Evolutionary conservation across 2,329 filamentous ascomycete species (phyloP).

Genomic region (Talaromyces sp.): DNA sequence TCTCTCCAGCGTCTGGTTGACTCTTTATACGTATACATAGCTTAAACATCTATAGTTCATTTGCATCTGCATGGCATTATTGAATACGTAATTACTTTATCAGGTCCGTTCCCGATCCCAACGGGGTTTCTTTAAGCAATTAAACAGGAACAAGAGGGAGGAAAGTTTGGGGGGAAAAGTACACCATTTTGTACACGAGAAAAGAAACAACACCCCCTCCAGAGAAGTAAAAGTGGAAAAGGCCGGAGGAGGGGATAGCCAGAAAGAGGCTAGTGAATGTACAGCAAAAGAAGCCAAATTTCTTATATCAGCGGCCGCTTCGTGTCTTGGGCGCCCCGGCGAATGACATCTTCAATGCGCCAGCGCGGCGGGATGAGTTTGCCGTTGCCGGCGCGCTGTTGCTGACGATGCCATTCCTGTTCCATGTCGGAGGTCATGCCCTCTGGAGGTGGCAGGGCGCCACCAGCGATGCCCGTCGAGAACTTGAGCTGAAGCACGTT

Average conservation of each 20-base stretch:
- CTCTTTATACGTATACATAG: neutral
- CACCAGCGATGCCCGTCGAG: constrained; percentile 91
- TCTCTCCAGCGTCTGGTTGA: no score
- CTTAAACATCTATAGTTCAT: neutral
- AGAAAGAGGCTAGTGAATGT: neutral
- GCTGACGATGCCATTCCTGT: constrained; percentile 55
- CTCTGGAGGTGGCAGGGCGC: constrained; percentile 70
- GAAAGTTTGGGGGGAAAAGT: neutral
- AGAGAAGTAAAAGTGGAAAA: neutral
- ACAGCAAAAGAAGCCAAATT: neutral
- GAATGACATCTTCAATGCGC: constrained; percentile 70
- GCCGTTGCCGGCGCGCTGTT: constrained; percentile 33
- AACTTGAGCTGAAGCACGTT: constrained; percentile 93
- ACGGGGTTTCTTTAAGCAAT: neutral
- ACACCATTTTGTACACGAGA: neutral
- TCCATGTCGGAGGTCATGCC: constrained; percentile 69
- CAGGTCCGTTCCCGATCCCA: neutral
- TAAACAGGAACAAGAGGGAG: neutral
- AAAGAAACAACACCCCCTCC: neutral
- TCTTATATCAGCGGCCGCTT: constrained; percentile 65
- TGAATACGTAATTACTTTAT: neutral
- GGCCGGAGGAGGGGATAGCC: neutral
- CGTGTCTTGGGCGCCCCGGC: constrained; percentile 68
- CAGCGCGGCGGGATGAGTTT: constrained; percentile 68
- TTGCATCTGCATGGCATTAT: neutral